Conservation (phyloP, 805 yeast genomes). For the Teunomyces lycoperdinae region DNA sequence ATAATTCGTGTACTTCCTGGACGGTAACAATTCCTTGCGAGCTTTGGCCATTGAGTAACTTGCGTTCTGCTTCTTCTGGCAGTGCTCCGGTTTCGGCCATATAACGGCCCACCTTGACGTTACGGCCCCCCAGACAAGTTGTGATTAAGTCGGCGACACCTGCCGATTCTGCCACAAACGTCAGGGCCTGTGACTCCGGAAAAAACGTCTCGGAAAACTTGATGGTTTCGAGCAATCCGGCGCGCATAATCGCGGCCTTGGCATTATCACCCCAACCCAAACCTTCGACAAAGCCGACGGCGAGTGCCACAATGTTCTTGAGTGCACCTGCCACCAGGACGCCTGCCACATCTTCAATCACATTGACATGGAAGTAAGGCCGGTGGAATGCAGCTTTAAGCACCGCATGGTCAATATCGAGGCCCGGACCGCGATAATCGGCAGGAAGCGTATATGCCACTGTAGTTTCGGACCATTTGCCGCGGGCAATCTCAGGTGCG, state of each 20-base stretch:
- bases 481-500: constrained; percentile 46
- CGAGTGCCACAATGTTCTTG: constrained; percentile 45
- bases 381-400: constrained; percentile 46
- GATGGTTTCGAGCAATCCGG: constrained; percentile 42
- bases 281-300: constrained; percentile 48
- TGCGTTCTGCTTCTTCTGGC: constrained; percentile 43
- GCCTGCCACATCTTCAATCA: constrained; percentile 45
- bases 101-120: constrained; percentile 45
- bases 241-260: constrained; percentile 47
- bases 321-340: constrained; percentile 47
- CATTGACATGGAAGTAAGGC: constrained; percentile 45
- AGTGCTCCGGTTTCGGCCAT: constrained; percentile 42
- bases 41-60: constrained; percentile 44
- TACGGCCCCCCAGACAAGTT: constrained; percentile 48
- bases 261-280: constrained; percentile 51
- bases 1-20: constrained; percentile 46
- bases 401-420: constrained; percentile 38
- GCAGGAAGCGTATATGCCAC: constrained; percentile 40
- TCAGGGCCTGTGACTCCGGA: constrained; percentile 34
- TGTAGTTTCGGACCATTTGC: constrained; percentile 48
- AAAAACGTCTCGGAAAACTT: constrained; percentile 36
- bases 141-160: constrained; percentile 50
- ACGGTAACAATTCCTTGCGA: constrained; percentile 47
- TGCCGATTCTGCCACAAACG: constrained; percentile 45
- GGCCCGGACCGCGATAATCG: constrained; percentile 40